Conservation (phyloP, 768 basidiomycete species). For the Rubroboletus satanas region DNA sequence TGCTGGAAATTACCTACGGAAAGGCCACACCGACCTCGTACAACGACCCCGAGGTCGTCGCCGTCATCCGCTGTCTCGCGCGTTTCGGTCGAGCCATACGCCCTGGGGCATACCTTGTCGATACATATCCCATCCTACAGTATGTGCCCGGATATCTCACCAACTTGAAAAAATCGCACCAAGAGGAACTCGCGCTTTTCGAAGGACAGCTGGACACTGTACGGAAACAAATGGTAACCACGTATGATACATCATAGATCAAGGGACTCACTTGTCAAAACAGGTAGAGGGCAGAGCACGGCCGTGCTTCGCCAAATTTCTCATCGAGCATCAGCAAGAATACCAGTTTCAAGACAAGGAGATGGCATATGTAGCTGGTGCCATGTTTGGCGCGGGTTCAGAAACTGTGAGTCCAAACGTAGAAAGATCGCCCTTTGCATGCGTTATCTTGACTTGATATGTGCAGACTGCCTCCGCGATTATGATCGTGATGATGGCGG, state of each 20-base stretch:
- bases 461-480: constrained; percentile 7
- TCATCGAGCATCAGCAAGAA: neutral
- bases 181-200: constrained; percentile 9
- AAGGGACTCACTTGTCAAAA: neutral
- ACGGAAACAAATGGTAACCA: constrained; percentile 2
- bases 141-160: constrained; percentile 9
- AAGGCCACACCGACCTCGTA: constrained; percentile 38
- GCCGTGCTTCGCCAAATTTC: constrained; percentile 4
- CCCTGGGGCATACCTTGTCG: neutral
- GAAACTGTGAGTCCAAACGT: constrained; percentile 3
- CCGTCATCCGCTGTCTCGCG: constrained; percentile 14
- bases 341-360: neutral
- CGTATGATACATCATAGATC: too few relatives aligned
- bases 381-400: constrained; percentile 10
- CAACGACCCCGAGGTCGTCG: constrained; percentile 33
- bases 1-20: constrained; percentile 34
- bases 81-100: neutral
- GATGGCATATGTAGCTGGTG: constrained; percentile 5
- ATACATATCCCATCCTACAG: constrained; percentile 5
- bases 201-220: constrained; percentile 2
- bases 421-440: too few relatives aligned
- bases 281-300: neutral
- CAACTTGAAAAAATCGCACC: constrained; percentile 2
- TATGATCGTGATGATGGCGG: constrained; percentile 5
- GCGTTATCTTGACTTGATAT: too few relatives aligned